Conservation (phyloP, 2,329 filamentous ascomycete genomes). For the Neopestalotiopsis rosae region DNA sequence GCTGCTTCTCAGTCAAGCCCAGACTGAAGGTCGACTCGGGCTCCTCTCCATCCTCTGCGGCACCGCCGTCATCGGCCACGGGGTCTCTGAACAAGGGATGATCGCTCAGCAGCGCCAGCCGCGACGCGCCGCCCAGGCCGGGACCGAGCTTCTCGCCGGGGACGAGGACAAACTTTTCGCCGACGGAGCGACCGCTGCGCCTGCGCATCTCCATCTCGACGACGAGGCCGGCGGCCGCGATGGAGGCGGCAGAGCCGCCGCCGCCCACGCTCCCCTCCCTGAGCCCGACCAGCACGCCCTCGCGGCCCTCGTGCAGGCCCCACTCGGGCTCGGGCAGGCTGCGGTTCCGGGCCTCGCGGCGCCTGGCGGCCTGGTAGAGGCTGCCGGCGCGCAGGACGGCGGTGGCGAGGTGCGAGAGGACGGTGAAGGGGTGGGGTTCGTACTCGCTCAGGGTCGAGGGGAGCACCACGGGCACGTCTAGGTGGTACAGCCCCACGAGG, state of each 20-base stretch:
- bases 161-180: conserved; percentile 66
- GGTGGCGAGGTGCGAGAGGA: conserved; percentile 87
- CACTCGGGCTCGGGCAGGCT: conserved; percentile 78
- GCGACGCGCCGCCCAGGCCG: conserved; percentile 33
- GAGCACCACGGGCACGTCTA: conserved; percentile 71
- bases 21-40: conserved; percentile 83
- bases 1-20: conserved; percentile 88
- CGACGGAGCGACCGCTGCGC: conserved; percentile 78
- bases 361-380: conserved; percentile 74
- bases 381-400: conserved; percentile 77
- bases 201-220: conserved; percentile 86
- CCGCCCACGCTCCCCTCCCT: conserved; percentile 33
- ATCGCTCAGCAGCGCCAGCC: conserved; percentile 71
- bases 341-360: conserved; percentile 76
- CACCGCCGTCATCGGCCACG: conserved; percentile 43
- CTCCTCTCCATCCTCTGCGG: conserved; percentile 49
- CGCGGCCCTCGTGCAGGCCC: conserved; percentile 76
- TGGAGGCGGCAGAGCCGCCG: conserved; percentile 10
- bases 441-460: conserved; percentile 54
- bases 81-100: conserved; percentile 70
- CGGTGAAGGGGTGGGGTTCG: conserved; percentile 71
- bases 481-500: conserved; percentile 81
- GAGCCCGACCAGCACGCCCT: conserved; percentile 78
- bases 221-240: conserved; percentile 60
- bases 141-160: conserved; percentile 18